These are phyloP conservation scores for Mimosa pudica DNA, from an alignment of 306 rosid genomes.

Conservation along the genomic window DNA sequence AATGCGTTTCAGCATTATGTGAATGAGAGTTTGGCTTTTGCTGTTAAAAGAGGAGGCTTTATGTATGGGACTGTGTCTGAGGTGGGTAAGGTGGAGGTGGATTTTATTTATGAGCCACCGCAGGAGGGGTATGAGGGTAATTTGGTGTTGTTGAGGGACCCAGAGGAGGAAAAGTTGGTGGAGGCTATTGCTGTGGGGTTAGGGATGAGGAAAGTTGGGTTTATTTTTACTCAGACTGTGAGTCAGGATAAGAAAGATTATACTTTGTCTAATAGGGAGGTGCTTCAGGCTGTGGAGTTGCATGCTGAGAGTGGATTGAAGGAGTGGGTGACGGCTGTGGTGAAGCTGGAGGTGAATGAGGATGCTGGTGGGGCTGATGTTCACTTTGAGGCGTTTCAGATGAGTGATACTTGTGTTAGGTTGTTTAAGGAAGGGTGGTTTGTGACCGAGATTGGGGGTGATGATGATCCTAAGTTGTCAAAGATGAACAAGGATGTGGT, in stretches of 20 bases:
- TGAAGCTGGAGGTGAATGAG: conserved; percentile 88
- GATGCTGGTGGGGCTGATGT: conserved; percentile 81
- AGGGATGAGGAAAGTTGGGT: conserved; percentile 88
- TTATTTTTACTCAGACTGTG: conserved; percentile 85
- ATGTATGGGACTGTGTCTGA: conserved; percentile 89
- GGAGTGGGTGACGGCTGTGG: conserved; percentile 97
- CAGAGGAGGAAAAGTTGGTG: conserved; percentile 77
- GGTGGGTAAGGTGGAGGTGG: conserved; percentile 80
- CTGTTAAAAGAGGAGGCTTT: conserved; percentile 85
- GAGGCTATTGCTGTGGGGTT: conserved; percentile 86
- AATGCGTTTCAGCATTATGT: conserved; percentile 89
- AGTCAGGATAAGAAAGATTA: conserved; percentile 85
- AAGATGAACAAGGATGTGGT: conserved; percentile 92
- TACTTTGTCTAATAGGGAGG: conserved; percentile 81
- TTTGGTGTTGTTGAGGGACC: conserved; percentile 60
- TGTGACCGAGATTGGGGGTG: conserved; percentile 66
- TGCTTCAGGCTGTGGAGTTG: conserved; percentile 87
- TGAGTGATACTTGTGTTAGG: conserved; percentile 84
- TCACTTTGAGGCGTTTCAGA: conserved; percentile 95
- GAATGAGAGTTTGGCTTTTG: conserved; percentile 81
- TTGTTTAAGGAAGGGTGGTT: conserved; percentile 90
- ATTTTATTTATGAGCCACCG: conserved; percentile 94
- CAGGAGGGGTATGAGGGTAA: conserved; percentile 82
- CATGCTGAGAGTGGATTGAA: conserved; percentile 88
- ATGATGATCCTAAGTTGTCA: conserved; percentile 81